Percentiles rank a stretch among this genome's conserved stretches.
These are phyloP conservation scores for Cladophialophora carrionii DNA, from an alignment of 2,329 filamentous ascomycete species.

Conservation along the genomic window DNA sequence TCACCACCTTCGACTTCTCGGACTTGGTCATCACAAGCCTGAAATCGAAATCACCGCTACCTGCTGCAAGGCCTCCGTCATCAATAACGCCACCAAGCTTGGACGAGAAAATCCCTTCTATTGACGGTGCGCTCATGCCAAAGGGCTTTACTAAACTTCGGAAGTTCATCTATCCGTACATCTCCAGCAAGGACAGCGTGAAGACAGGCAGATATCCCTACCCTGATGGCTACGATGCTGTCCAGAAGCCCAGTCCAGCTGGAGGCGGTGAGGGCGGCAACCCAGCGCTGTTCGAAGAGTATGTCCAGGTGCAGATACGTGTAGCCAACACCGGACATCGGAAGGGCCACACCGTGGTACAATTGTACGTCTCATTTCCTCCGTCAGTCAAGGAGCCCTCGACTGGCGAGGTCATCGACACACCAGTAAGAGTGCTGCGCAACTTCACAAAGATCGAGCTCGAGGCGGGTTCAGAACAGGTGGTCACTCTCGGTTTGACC, in stretches of 20 bases:
- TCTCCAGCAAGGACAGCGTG: conserved; percentile 57
- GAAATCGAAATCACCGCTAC: conserved; percentile 54
- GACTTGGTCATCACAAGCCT: conserved; percentile 55
- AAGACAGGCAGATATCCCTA: conserved; percentile 53
- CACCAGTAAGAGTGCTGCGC: conserved; percentile 68
- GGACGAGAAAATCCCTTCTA: conserved; percentile 58
- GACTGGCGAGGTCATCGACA: conserved; percentile 59
- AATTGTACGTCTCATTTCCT: conserved; percentile 42
- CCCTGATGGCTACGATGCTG: conserved; percentile 59
- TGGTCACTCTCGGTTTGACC: conserved; percentile 63
- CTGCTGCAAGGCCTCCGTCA: conserved; percentile 48
- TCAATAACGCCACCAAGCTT: conserved; percentile 58
- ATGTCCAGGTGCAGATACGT: conserved; percentile 45
- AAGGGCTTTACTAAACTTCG: conserved; percentile 61
- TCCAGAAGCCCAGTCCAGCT: conserved; percentile 61
- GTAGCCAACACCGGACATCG: conserved; percentile 37
- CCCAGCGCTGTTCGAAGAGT: conserved; percentile 64
- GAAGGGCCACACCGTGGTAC: conserved; percentile 38
- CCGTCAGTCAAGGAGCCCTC: conserved; percentile 47
- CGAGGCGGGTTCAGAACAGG: conserved; percentile 56
- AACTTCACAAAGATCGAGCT: conserved; percentile 72
- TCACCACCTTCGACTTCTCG: conserved; percentile 71
- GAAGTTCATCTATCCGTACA: conserved; percentile 76
- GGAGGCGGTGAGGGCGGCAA: conserved; percentile 72
- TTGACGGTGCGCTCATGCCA: conserved; percentile 65